Evolutionary conservation across 1,139 yeast species (phyloP).

Genomic region (Suhomyces bribrorum): DNA sequence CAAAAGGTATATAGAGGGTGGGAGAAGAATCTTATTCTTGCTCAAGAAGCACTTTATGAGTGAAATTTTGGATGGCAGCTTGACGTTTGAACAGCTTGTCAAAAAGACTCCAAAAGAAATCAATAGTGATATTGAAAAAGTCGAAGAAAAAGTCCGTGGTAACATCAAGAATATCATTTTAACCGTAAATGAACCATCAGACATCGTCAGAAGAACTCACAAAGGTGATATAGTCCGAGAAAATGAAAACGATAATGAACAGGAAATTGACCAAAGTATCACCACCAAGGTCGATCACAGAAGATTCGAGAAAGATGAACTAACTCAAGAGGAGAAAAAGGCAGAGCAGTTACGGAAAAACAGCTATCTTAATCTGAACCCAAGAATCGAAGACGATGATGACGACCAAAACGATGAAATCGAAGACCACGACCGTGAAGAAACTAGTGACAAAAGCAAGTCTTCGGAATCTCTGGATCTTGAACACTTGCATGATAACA

Average conservation of each 20-base stretch:
- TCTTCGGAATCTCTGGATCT: slow-evolving; percentile 12
- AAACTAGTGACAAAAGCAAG: slow-evolving; percentile 4
- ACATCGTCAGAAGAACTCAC: slow-evolving; percentile 67
- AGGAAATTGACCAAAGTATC: slow-evolving; percentile 33
- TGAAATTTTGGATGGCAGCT: slow-evolving; percentile 48
- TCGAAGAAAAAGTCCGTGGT: slow-evolving; percentile 69
- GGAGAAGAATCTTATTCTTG: slow-evolving; percentile 42
- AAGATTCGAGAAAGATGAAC: slow-evolving; percentile 26
- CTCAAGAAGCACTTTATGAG: slow-evolving; percentile 43
- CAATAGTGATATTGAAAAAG: slow-evolving; percentile 69
- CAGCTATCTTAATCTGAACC: slow-evolving; percentile 17
- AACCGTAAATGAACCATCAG: slow-evolving; percentile 19
- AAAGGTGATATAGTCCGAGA: slow-evolving; percentile 72
- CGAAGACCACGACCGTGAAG: slow-evolving; percentile 8
- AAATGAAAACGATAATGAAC: slow-evolving; percentile 29
- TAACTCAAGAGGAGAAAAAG: slow-evolving; percentile 5
- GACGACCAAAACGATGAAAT: slow-evolving; percentile 20
- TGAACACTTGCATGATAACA: slow-evolving; percentile 11
- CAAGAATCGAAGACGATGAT: slow-evolving; percentile 21
- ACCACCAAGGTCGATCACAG: slow-evolving; percentile 48
- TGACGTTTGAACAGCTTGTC: slow-evolving; percentile 54
- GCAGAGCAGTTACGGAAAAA: slow-evolving; percentile 4
- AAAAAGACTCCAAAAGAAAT: slow-evolving; percentile 62
- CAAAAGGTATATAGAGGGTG: slow-evolving; percentile 42
- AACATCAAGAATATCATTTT: slow-evolving; percentile 21